A percentile compares a stretch with the other conserved stretches of the same genome.
phyloP scores from a whole-genome alignment of 108 stramenopile genomes.

The Chaetoceros tenuissimus region DNA sequence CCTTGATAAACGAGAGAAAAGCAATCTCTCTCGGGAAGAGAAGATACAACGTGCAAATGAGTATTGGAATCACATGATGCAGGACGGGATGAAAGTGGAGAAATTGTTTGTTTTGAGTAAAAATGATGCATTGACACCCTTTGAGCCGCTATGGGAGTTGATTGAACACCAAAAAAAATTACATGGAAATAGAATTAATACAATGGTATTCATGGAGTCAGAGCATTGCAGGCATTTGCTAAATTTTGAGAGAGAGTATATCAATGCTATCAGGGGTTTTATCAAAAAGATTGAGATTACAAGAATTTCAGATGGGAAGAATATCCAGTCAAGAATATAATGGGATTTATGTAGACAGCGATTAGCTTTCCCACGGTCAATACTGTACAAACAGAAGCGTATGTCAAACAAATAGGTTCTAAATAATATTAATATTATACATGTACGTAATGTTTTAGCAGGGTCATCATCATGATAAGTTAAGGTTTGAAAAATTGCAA shows the following conservation, averaged over 20 bases:
- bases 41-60: constrained; percentile 24
- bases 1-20: background rate
- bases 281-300: background rate
- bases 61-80: constrained; percentile 36
- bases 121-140: constrained; percentile 38
- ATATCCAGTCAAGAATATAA: too few relatives aligned
- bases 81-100: constrained; percentile 33
- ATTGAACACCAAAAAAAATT: constrained; percentile 19
- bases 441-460: too few relatives aligned
- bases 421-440: too few relatives aligned
- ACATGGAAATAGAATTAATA: constrained; percentile 26
- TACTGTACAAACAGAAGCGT: too few relatives aligned
- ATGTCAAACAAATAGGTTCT: too few relatives aligned
- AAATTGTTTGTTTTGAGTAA: constrained; percentile 65
- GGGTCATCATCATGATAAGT: too few relatives aligned
- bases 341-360: too few relatives aligned
- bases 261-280: constrained; percentile 7
- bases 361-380: too few relatives aligned
- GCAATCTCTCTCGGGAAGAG: background rate
- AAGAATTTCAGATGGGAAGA: too few relatives aligned
- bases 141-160: constrained; percentile 25
- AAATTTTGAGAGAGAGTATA: constrained; percentile 45
- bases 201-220: constrained; percentile 37
- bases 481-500: too few relatives aligned
- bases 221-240: constrained; percentile 54